Evolutionary conservation across 345 rosid species (phyloP).

Genomic region (Acer campestre): DNA sequence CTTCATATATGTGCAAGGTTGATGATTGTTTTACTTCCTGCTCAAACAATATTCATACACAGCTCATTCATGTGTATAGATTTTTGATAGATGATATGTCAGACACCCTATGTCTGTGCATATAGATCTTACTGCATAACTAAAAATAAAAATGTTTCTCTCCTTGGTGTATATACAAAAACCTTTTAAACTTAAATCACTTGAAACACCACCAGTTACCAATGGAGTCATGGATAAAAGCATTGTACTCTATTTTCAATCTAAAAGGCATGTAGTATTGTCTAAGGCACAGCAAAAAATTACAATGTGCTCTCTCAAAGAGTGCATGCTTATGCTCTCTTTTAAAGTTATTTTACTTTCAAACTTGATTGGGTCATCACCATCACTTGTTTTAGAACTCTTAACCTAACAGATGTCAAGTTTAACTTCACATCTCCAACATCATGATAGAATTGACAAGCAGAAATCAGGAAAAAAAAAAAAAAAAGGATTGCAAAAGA

Average conservation of each 20-base stretch:
- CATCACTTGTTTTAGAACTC: background rate
- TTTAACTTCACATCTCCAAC: background rate
- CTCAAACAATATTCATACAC: background rate
- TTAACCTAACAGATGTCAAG: background rate
- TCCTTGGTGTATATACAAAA: background rate
- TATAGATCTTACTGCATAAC: background rate
- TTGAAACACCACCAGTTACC: background rate
- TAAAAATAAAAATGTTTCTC: background rate
- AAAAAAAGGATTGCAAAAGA: background rate
- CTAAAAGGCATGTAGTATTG: background rate
- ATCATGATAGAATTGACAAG: background rate
- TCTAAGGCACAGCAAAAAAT: too few relatives aligned
- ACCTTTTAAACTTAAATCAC: background rate
- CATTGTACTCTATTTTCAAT: background rate
- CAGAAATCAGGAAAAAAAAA: background rate
- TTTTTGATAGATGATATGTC: background rate
- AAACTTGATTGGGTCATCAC: background rate
- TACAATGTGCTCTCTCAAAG: background rate
- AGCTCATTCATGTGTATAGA: background rate
- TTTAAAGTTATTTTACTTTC: background rate
- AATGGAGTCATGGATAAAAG: background rate
- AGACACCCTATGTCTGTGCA: background rate
- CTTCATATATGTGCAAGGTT: background rate
- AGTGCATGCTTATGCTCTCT: background rate
- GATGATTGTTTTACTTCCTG: background rate